Conservation (phyloP, 2,329 filamentous ascomycete species). For the Diaporthe sp. region DNA sequence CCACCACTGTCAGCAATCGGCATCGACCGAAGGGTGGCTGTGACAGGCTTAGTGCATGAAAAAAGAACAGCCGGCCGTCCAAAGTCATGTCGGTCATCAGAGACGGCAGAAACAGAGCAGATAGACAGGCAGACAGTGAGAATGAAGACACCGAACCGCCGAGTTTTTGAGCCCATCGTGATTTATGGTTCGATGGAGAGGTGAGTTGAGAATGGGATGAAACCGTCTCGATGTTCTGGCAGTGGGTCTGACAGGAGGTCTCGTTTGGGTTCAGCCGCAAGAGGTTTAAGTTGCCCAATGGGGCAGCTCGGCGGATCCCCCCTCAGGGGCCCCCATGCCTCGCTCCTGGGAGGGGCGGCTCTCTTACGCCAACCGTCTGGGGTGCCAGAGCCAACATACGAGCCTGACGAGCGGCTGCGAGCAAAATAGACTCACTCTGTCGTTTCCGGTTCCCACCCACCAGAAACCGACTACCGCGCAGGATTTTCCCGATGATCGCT, state of each 20-base stretch:
- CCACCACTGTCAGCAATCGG: background rate
- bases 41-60: conserved; percentile 5
- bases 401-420: conserved; percentile 2
- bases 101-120: background rate
- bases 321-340: conserved; percentile 25
- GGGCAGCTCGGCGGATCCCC: conserved; percentile 21
- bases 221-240: conserved; percentile 21
- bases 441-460: conserved; percentile 25
- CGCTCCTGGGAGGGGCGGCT: background rate
- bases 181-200: conserved; percentile 11
- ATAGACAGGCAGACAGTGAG: background rate
- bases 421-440: conserved; percentile 9
- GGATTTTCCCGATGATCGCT: conserved; percentile 29
- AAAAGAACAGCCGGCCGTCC: background rate
- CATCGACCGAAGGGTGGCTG: background rate
- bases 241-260: conserved; percentile 35
- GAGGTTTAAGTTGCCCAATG: conserved; percentile 24
- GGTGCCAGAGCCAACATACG: conserved; percentile 15
- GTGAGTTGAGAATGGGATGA: conserved; percentile 25
- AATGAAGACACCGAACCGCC: background rate
- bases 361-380: conserved; percentile 29
- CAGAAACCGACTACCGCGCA: conserved; percentile 23
- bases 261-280: conserved; percentile 34
- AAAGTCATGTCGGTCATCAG: conserved; percentile 18
- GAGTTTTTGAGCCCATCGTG: conserved; percentile 17